phyloP scores from a whole-genome alignment of 2,329 filamentous ascomycete species.

The Aspergillus pseudoglaucus region DNA sequence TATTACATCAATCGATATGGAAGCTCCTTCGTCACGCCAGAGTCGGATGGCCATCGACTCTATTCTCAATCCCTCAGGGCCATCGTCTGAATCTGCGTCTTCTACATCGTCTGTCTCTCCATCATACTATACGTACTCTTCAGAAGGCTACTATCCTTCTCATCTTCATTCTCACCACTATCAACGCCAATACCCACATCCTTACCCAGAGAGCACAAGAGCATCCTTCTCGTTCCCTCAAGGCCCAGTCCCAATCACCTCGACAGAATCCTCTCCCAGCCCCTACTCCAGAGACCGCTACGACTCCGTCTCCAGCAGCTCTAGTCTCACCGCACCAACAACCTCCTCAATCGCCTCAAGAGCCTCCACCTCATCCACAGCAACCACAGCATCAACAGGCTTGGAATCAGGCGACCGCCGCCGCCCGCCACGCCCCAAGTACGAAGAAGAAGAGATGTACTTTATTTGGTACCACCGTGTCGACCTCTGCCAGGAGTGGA shows the following conservation, averaged over 20 bases:
- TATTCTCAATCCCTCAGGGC: constrained; percentile 24
- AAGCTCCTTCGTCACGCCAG: constrained; percentile 17
- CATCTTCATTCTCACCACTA: constrained; percentile 23
- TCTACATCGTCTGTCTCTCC: constrained; percentile 1
- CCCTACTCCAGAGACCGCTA: constrained; percentile 35
- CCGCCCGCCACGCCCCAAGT: constrained; percentile 40
- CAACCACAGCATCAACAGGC: not conserved
- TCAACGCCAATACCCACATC: constrained; percentile 13
- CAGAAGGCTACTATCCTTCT: constrained; percentile 23
- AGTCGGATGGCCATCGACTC: constrained; percentile 30
- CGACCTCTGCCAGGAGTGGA: constrained; percentile 42
- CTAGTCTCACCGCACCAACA: constrained; percentile 14
- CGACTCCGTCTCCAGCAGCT: constrained; percentile 36
- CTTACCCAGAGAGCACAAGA: constrained; percentile 7
- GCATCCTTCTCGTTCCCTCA: constrained; percentile 8
- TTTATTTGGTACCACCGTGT: constrained; percentile 47
- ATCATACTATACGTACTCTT: constrained; percentile 23
- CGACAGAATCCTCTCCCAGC: constrained; percentile 29
- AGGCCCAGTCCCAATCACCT: constrained; percentile 21
- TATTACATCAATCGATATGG: constrained; percentile 1
- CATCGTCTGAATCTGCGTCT: constrained; percentile 19
- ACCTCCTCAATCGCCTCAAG: not conserved
- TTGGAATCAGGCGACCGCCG: constrained; percentile 28
- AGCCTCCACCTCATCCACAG: not conserved
- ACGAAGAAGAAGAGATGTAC: constrained; percentile 42